Base-by-base conservation (phyloP, 345 rosid genomes). In the Clarkia xantiana region DNA sequence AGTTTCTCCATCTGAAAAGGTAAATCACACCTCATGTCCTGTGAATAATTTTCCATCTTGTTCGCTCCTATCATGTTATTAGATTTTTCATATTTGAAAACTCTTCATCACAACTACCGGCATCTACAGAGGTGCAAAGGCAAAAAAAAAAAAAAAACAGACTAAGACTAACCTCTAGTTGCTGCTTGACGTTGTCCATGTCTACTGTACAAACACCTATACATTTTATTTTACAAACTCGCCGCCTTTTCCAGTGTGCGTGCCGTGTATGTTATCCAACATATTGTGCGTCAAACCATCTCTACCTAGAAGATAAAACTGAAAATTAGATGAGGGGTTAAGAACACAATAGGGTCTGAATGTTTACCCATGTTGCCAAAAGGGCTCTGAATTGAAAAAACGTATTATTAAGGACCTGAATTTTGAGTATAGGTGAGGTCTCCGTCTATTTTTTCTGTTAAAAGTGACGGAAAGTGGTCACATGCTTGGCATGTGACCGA, bases 221-320 rank as follows among this genome's bases (percentile, higher is more conserved):
- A 66, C 97, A 90, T 68, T 79, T 86, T 36, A 86, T 83, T 79
- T 81, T 91, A 72, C 96, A 91, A 3, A 76, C 96, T 55, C 96
- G 79, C 39, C 82, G 59, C 38, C 94, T 64, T 71, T 83, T 86
- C 94, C 98, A 83, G 41, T 69, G 80, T 39, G 88, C 81, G 64
- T 91, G 96, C 60, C 81, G 64, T 91, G 96, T 62, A 90, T 81
- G 59, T 86, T 86, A 40, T 83, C 88, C 67, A 90, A 63, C 97
- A 90, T 86, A 71, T 86, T 86, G 72, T 86, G 98, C 0, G 93
- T 83, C 55, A 91, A 74, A 12, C 98, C 96, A 83, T 91, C 98
- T 66, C 98, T 91, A 40, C 95, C 97, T 90, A 66, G 59, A 63
- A 47, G 55, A 61, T 44, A 54, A 56, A 29, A 11, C 45, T 11